A percentile compares a stretch with the other conserved stretches of the same genome.
These are phyloP conservation scores for Polychaeton citri DNA, from an alignment of 2,329 filamentous ascomycete species.

Conservation along the genomic window DNA sequence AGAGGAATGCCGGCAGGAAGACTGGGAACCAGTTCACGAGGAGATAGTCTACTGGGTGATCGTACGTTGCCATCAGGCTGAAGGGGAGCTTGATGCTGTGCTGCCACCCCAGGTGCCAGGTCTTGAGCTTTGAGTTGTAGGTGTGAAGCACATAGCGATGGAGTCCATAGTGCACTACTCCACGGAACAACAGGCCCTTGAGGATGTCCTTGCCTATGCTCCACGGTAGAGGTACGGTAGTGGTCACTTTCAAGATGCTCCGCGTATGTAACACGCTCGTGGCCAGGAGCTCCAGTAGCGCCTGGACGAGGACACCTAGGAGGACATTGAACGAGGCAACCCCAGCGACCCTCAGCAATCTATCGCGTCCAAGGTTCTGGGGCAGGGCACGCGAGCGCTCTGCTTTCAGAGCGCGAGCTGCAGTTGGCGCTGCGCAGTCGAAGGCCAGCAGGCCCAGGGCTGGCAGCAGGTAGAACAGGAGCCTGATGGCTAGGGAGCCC, in stretches of 20 bases:
- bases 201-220: slow-evolving; percentile 42
- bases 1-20: slow-evolving; percentile 50
- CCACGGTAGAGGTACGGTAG: slow-evolving; percentile 49
- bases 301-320: slow-evolving; percentile 41
- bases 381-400: slow-evolving; percentile 43
- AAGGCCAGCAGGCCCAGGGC: slow-evolving; percentile 60
- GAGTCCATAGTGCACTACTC: slow-evolving; percentile 57
- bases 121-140: slow-evolving; percentile 15
- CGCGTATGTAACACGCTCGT: slow-evolving; percentile 39
- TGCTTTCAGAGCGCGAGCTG: slow-evolving; percentile 56
- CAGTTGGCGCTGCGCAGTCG: slow-evolving; percentile 55
- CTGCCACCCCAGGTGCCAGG: slow-evolving; percentile 41
- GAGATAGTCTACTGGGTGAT: slow-evolving; percentile 54
- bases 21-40: slow-evolving; percentile 51
- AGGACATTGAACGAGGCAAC: slow-evolving; percentile 44
- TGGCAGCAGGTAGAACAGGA: slow-evolving; percentile 60
- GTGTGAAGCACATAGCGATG: slow-evolving; percentile 61
- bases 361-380: slow-evolving; percentile 24
- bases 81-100: slow-evolving; percentile 46
- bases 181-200: slow-evolving; percentile 41
- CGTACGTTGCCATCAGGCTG: slow-evolving; percentile 50
- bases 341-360: slow-evolving; percentile 36
- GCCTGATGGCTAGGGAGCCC: slow-evolving; percentile 53
- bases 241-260: slow-evolving; percentile 45
- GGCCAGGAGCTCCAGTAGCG: slow-evolving; percentile 39